Conservation (phyloP, 164 flowering plant genomes). For the Euptelea pleiosperma region DNA sequence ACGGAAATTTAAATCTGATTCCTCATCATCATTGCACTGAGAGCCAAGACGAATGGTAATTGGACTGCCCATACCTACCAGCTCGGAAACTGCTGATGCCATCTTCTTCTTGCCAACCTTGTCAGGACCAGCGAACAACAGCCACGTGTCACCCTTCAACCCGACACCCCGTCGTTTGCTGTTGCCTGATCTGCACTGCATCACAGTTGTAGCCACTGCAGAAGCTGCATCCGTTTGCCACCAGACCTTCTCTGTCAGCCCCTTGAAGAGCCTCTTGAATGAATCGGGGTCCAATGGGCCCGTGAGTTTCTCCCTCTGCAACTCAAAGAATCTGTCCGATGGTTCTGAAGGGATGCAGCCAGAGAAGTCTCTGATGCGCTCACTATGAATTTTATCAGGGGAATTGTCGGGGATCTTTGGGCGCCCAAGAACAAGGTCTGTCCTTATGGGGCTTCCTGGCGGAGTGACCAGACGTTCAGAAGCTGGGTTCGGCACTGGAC, state of each 20-base stretch:
- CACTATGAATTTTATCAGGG: constrained; percentile 33
- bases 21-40: constrained; percentile 36
- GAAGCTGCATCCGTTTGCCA: constrained; percentile 96
- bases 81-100: constrained; percentile 75
- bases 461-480: constrained; percentile 26
- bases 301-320: no score
- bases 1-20: constrained; percentile 46
- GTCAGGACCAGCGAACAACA: constrained; percentile 82
- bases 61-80: constrained; percentile 47
- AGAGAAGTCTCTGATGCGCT: constrained; percentile 44
- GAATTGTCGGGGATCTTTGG: constrained; percentile 25
- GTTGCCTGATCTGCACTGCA: constrained; percentile 56
- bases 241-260: constrained; percentile 64
- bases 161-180: constrained; percentile 51
- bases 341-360: constrained; percentile 57
- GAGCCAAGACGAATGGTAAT: constrained; percentile 58
- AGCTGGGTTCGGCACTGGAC: constrained; percentile 15
- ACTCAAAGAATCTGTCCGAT: no score
- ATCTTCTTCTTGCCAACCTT: constrained; percentile 83
- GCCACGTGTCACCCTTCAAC: constrained; percentile 73
- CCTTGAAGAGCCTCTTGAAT: constrained; percentile 77
- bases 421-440: constrained; percentile 76
- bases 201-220: constrained; percentile 58
- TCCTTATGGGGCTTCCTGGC: constrained; percentile 71
- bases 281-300: constrained; percentile 58